Evolutionary conservation across 2,329 filamentous ascomycete genomes (phyloP), one percentile per base, ranked within the genome.

Genomic region (Didymella lethalis): DNA sequence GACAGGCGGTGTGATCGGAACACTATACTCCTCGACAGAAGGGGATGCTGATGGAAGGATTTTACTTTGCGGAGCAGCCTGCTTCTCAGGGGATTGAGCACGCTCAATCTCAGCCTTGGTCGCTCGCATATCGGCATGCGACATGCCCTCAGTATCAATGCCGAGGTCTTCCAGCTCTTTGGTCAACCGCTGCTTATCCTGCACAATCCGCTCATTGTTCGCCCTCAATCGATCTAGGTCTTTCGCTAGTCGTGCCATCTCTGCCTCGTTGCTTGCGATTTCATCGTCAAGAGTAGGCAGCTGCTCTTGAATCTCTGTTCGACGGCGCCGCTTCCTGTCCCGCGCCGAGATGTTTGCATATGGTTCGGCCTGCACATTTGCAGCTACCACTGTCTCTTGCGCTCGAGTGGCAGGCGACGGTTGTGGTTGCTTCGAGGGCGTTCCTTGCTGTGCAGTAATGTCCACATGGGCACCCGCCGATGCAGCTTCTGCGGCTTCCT

Each of bases 131-230:
- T 81, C 76, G 25, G 78, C 78, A 55, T 81, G 71, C 3, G 79
- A 76, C 65, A 82, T 76, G 4, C 80, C 80, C 50, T 81, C 77
- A 1, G 81, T 81, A 54, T 84, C 79, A 40, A 82, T 67, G 38
- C 80, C 80, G 20, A 85, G 74, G 49, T 70, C 71, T 58, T 81
- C 79, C n/a, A 85, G 73, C 63, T 85, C 83, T 31, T 78, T 74
- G 5, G 80, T 69, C 41, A 85, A 78, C 45, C 77, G 74, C 52
- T 76, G 74, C 62, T 78, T 77, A 41, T 74, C 79, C 67, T 66
- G 76, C 68, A 73, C 76, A 62, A 74, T 77, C 70, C 65, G 79
- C 75, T 69, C 69, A 47, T 77, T 76, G 16, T 77, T 68, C 14
- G 72, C 67, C 45, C 73, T 72, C 7, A 80, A 68, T 50, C 79